phyloP scores from a whole-genome alignment of 352 stramenopile species.

The Phytophthora aleatoria region DNA sequence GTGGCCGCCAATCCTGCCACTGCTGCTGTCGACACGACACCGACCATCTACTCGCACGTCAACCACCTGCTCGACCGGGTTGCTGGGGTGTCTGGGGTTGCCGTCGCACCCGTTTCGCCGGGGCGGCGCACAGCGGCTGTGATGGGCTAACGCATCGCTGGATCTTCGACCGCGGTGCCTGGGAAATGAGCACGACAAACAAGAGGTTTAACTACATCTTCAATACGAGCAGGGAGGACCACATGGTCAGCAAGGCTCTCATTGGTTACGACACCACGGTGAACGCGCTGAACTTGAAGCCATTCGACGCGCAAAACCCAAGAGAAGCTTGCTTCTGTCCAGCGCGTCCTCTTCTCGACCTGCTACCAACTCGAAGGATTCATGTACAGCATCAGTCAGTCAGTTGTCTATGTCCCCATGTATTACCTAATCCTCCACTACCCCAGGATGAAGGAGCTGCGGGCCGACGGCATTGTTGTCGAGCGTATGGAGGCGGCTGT shows the following conservation, averaged over 20 bases:
- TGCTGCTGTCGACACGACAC: neutral
- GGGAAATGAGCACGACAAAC: slow-evolving; percentile 3
- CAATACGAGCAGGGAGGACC: slow-evolving; percentile 2
- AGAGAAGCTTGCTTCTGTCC: neutral
- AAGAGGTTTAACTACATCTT: slow-evolving; percentile 20
- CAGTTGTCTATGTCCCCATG: neutral
- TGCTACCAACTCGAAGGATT: slow-evolving; percentile 9
- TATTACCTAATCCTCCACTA: neutral
- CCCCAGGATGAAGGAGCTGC: neutral
- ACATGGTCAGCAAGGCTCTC: neutral
- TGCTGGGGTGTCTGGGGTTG: slow-evolving; percentile 5
- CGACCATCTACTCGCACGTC: slow-evolving; percentile 25
- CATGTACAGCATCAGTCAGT: neutral
- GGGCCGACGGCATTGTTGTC: neutral
- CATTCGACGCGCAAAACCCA: slow-evolving; percentile 11
- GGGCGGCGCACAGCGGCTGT: slow-evolving; percentile 3
- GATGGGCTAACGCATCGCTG: neutral
- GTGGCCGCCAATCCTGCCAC: neutral
- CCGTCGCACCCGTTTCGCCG: slow-evolving; percentile 27
- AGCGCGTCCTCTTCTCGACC: slow-evolving; percentile 9
- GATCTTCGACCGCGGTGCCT: slow-evolving; percentile 9
- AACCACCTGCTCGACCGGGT: slow-evolving; percentile 30
- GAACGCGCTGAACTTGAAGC: neutral
- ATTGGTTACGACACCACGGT: neutral
- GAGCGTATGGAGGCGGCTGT: neutral